Evolutionary conservation across 805 yeast species (phyloP).

Genomic region (Pichia manshurica): DNA sequence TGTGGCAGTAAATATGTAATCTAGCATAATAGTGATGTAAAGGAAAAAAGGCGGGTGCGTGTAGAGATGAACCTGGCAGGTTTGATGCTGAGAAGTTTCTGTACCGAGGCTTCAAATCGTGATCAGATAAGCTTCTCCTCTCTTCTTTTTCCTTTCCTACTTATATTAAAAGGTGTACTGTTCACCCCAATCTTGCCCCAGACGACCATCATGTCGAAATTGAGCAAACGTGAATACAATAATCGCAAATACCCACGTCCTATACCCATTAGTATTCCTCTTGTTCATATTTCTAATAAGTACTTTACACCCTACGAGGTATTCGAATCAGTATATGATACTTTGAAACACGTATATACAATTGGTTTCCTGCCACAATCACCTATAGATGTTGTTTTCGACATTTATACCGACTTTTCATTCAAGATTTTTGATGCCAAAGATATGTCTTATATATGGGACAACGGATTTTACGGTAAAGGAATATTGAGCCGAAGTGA

Average conservation of each 20-base stretch:
- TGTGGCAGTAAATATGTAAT: too few species aligned
- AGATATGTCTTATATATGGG: conserved; percentile 64
- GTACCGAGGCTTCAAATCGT: too few species aligned
- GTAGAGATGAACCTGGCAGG: too few species aligned
- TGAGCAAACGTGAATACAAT: conserved; percentile 3
- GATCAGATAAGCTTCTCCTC: too few species aligned
- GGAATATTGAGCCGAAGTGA: conserved; percentile 86
- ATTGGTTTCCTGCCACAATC: not conserved
- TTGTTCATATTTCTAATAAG: conserved; percentile 6
- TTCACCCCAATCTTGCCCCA: too few species aligned
- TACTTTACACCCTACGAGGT: conserved; percentile 9
- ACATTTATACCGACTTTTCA: conserved; percentile 9
- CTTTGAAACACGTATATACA: conserved; percentile 1
- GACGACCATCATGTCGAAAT: too few species aligned
- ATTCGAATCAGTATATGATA: conserved; percentile 7
- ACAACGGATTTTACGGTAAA: conserved; percentile 87
- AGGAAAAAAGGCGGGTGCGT: too few species aligned
- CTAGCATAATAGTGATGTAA: too few species aligned
- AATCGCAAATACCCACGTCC: conserved; percentile 12
- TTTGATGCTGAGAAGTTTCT: too few species aligned
- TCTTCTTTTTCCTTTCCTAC: too few species aligned
- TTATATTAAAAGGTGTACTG: too few species aligned
- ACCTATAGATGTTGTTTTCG: conserved; percentile 4
- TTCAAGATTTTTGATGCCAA: conserved; percentile 39
- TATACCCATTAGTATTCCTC: conserved; percentile 9